Base-by-base conservation (phyloP, 805 yeast species). In the Blastobotrys parvus region DNA sequence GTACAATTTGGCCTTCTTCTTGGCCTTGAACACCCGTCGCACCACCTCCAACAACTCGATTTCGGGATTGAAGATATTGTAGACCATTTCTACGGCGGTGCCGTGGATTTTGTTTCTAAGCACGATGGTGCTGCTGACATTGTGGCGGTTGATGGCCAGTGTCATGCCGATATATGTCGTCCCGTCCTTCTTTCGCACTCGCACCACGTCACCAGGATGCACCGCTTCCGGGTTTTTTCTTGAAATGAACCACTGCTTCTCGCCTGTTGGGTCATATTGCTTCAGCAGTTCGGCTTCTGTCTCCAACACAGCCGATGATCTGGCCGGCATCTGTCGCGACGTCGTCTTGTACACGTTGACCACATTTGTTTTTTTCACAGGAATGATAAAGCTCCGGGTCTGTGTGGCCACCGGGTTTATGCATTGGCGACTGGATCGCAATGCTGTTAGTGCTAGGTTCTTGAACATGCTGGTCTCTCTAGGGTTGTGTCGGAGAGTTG, bases 1-100 rank as follows among this genome's bases (percentile, higher is more conserved):
- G 72, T 82, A 89, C 55, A 87, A 90, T 71, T 86, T 90, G 65
- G 78, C 77, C 75, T 95, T 78, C 49, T 73, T 70, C 70, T 82
- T 77, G 63, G 86, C 80, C 57, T 74, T 75, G 49, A 58, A 53
- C 19, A 94, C 90, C 63, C 80, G 80, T 63, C 83, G 74, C 48
- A 90, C 63, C 32, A 88, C 62, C 63, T 89, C 97, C 42, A 90
- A 71, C 62, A 81, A 76, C 49, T 78, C 75, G 44, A 92, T 72
- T 43, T 77, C 69, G 5, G 97, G 96, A 48, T 82, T 82, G 68
- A 72, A 90, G 20, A 90, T 64, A 22, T 90, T 89, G 38, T 88
- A 76, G 48, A 90, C 71, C 49, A 81, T 67, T 58, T 90, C 97
- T 39, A 86, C 90, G 44, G 94, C 94, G n/a, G 85, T 65, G 53